phyloP scores from a whole-genome alignment of 257 asterid genomes.

The Verbascum thapsus region DNA sequence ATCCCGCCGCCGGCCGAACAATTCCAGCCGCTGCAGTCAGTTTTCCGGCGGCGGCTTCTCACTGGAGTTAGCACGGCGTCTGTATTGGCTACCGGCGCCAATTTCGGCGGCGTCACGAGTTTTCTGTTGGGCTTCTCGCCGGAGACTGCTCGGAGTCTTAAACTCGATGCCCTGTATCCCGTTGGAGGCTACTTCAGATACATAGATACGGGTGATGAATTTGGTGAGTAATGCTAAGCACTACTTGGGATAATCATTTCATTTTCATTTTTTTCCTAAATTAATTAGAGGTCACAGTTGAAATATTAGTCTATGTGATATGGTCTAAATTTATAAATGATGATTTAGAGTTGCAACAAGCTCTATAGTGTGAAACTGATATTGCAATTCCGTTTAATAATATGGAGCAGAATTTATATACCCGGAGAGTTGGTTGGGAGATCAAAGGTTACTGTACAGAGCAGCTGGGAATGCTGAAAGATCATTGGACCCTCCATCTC shows the following conservation, averaged over 20 bases:
- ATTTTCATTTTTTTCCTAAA: background rate
- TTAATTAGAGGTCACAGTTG: too few relatives aligned
- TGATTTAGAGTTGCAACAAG: too few relatives aligned
- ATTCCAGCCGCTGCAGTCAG: conserved; percentile 60
- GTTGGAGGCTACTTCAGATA: conserved; percentile 71
- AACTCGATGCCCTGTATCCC: conserved; percentile 81
- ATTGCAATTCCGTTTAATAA: too few relatives aligned
- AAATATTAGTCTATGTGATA: too few relatives aligned
- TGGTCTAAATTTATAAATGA: too few relatives aligned
- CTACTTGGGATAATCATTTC: background rate
- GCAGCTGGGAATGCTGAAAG: conserved; percentile 80
- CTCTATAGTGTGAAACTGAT: too few relatives aligned
- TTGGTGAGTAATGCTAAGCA: conserved; percentile 68
- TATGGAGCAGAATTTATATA: conserved; percentile 67
- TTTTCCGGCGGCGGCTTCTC: conserved; percentile 70
- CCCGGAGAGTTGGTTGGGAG: conserved; percentile 90
- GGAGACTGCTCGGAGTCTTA: conserved; percentile 64
- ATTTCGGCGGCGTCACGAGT: conserved; percentile 79
- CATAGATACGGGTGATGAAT: conserved; percentile 63
- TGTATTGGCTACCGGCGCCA: conserved; percentile 69
- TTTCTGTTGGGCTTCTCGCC: conserved; percentile 75
- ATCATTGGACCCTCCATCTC: conserved; percentile 71
- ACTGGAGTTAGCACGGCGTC: conserved; percentile 70
- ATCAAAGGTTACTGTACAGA: conserved; percentile 71
- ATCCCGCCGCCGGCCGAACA: conserved; percentile 54